Conservation (phyloP, 805 yeast genomes). For the Wickerhamiella shivajii region DNA sequence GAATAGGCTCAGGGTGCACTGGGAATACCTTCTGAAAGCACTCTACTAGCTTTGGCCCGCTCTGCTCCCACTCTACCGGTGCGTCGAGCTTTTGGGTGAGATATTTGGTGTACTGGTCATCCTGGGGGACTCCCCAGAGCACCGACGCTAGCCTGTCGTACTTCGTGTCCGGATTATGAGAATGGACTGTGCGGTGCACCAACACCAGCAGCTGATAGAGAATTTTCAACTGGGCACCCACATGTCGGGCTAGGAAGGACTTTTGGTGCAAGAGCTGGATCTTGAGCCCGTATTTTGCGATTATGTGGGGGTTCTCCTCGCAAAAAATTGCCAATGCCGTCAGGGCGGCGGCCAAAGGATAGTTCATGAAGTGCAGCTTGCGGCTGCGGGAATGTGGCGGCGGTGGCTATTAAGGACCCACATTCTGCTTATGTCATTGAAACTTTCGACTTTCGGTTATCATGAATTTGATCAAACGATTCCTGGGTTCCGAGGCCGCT, state of each 20-base stretch:
- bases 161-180: background rate
- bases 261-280: too few species aligned
- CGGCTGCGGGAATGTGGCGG: too few species aligned
- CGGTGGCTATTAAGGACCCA: too few species aligned
- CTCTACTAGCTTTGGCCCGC: background rate
- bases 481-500: background rate
- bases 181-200: constrained; percentile 2
- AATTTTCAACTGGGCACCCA: too few species aligned
- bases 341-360: too few species aligned
- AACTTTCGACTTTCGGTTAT: background rate
- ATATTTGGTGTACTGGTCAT: background rate
- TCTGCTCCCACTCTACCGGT: background rate
- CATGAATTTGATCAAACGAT: constrained; percentile 6
- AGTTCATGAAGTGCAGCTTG: too few species aligned
- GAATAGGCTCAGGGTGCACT: background rate
- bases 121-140: constrained; percentile 1
- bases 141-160: constrained; percentile 5
- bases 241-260: too few species aligned
- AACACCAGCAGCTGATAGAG: too few species aligned
- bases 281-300: too few species aligned
- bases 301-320: too few species aligned
- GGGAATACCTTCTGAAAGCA: constrained; percentile 1
- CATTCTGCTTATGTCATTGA: too few species aligned
- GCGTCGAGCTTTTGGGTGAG: background rate
- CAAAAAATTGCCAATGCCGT: too few species aligned